phyloP scores from a whole-genome alignment of 1,139 yeast species.

The Petasospora fabianii region DNA sequence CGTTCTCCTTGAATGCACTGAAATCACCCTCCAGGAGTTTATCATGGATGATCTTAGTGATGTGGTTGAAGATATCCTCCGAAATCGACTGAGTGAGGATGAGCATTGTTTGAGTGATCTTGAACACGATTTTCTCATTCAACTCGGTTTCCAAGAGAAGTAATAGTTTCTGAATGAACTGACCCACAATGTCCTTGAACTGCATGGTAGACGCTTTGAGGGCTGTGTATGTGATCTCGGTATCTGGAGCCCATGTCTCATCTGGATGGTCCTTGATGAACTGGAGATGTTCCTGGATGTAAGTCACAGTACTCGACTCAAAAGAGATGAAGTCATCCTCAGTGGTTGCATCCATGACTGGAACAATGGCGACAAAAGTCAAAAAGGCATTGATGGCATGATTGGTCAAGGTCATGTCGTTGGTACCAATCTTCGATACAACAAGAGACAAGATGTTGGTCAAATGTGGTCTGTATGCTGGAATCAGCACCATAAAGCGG shows the following conservation, averaged over 20 bases:
- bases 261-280: slow-evolving; percentile 38
- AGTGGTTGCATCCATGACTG: slow-evolving; percentile 51
- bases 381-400: slow-evolving; percentile 69
- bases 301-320: slow-evolving; percentile 43
- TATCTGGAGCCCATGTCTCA: slow-evolving; percentile 34
- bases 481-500: slow-evolving; percentile 62
- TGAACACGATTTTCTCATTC: slow-evolving; percentile 48
- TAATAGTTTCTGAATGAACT: slow-evolving; percentile 59
- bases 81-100: slow-evolving; percentile 70
- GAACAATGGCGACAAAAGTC: slow-evolving; percentile 68
- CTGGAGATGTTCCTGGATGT: slow-evolving; percentile 61
- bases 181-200: slow-evolving; percentile 57
- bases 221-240: slow-evolving; percentile 49
- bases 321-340: slow-evolving; percentile 50
- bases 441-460: slow-evolving; percentile 68
- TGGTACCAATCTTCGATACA: slow-evolving; percentile 83
- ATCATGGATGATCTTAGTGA: slow-evolving; percentile 41
- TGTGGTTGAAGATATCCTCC: slow-evolving; percentile 48
- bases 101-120: slow-evolving; percentile 60
- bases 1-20: slow-evolving; percentile 57
- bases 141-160: slow-evolving; percentile 65
- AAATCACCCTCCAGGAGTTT: slow-evolving; percentile 54
- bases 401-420: slow-evolving; percentile 74
- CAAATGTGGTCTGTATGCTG: slow-evolving; percentile 72
- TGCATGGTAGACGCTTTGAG: slow-evolving; percentile 71